Evolutionary conservation across 2,329 filamentous ascomycete genomes (phyloP).

Genomic region (Aschersonia sp.): DNA sequence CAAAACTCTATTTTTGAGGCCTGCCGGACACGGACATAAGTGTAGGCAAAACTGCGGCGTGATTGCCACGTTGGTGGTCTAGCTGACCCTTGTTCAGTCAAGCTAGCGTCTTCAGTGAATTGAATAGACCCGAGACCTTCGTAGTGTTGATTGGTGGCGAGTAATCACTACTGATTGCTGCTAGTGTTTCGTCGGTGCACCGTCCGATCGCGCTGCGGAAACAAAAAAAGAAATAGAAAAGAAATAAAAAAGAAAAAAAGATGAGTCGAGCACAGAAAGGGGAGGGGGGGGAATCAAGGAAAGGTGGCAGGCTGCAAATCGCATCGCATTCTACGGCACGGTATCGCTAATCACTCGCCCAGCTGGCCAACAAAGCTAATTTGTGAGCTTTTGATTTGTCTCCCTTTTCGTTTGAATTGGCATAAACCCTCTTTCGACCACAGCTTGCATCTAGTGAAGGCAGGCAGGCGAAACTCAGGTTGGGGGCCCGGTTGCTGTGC

Average conservation of each 20-base stretch:
- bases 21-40: too few species aligned
- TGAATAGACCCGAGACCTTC: not conserved
- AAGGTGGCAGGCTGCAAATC: not conserved
- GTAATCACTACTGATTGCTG: not conserved
- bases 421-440: too few species aligned
- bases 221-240: not conserved
- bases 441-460: too few species aligned
- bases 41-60: too few species aligned
- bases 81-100: not conserved
- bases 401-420: too few species aligned
- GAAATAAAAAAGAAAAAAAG: not conserved
- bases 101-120: not conserved
- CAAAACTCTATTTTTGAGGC: too few species aligned
- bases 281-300: not conserved
- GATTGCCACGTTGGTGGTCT: not conserved
- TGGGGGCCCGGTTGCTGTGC: slow-evolving; percentile 1
- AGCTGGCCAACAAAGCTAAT: too few species aligned
- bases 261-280: not conserved
- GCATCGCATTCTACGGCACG: not conserved
- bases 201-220: not conserved
- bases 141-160: not conserved
- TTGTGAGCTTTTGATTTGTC: too few species aligned
- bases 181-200: not conserved
- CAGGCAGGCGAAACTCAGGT: not conserved
- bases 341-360: too few species aligned